Percentiles rank a stretch among this genome's conserved stretches.
phyloP scores from a whole-genome alignment of 192 early-diverging fungal genomes.

The Mortierella hygrophila region DNA sequence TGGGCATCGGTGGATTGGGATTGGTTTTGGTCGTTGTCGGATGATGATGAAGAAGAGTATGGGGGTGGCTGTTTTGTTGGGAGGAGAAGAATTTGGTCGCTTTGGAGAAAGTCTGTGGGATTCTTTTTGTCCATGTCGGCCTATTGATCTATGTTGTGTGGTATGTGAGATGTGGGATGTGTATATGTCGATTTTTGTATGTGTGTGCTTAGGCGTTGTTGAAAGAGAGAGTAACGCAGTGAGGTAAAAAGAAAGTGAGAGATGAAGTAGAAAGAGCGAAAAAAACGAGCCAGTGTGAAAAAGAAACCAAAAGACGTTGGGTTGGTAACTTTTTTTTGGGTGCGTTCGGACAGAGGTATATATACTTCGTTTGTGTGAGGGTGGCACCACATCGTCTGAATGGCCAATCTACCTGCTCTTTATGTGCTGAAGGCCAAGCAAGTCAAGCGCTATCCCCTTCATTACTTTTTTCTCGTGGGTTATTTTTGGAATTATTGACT shows the following conservation, averaged over 20 bases:
- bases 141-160: background rate
- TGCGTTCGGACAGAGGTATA: background rate
- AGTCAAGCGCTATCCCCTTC: background rate
- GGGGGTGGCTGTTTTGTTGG: background rate
- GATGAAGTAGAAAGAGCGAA: background rate
- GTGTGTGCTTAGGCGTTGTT: too few relatives aligned
- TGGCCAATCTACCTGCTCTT: background rate
- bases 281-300: background rate
- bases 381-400: background rate
- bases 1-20: background rate
- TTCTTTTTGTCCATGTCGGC: constrained; percentile 11
- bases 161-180: too few relatives aligned
- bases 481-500: background rate
- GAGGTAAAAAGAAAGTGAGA: background rate
- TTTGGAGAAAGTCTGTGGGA: background rate
- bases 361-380: background rate
- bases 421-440: background rate
- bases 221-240: background rate
- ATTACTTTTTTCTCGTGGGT: background rate
- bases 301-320: background rate
- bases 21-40: background rate
- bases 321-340: background rate
- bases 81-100: background rate
- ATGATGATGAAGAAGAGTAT: background rate
- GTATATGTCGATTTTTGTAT: too few relatives aligned